A percentile compares a stretch with the other conserved stretches of the same genome.
Conservation (phyloP, 805 yeast species). For the Cyberlindnera veronae region DNA sequence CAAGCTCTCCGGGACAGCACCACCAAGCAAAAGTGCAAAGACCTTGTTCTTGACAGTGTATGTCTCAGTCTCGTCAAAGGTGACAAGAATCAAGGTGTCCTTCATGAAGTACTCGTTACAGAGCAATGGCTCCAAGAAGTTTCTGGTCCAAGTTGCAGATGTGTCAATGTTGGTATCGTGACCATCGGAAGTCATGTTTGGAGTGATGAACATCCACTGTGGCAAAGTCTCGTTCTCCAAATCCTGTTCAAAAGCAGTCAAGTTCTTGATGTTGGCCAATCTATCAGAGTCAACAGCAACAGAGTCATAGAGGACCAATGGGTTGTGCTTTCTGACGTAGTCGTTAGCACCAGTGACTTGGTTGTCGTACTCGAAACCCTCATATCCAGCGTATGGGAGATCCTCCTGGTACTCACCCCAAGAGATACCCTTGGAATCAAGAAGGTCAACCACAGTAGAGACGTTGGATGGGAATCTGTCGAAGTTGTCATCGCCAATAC, state of each 20-base stretch:
- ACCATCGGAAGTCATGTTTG: slow-evolving; percentile 53
- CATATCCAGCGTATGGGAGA: slow-evolving; percentile 49
- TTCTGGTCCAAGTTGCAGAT: slow-evolving; percentile 45
- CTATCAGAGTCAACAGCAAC: slow-evolving; percentile 35
- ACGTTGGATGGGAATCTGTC: slow-evolving; percentile 42
- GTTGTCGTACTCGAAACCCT: slow-evolving; percentile 44
- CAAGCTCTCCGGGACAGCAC: slow-evolving; percentile 36
- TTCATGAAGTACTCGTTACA: slow-evolving; percentile 44
- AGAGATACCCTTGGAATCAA: slow-evolving; percentile 38
- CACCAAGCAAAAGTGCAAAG: slow-evolving; percentile 45
- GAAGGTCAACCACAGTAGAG: slow-evolving; percentile 44
- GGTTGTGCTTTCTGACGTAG: slow-evolving; percentile 52
- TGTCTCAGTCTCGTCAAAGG: slow-evolving; percentile 48
- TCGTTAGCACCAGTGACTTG: slow-evolving; percentile 41
- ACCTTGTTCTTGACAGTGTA: slow-evolving; percentile 43
- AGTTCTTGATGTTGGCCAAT: slow-evolving; percentile 43
- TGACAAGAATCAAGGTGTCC: slow-evolving; percentile 40
- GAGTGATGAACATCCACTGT: slow-evolving; percentile 52
- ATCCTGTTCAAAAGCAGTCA: slow-evolving; percentile 42
- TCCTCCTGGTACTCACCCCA: slow-evolving; percentile 56
- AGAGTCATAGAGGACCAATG: slow-evolving; percentile 41
- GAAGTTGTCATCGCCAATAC: slow-evolving; percentile 44
- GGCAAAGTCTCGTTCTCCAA: slow-evolving; percentile 39
- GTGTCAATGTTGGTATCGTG: slow-evolving; percentile 45
- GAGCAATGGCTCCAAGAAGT: slow-evolving; percentile 42